Evolutionary conservation across 495 filamentous ascomycete species (phyloP), one percentile per base, ranked within the genome.

Genomic region (Darksidea phi): DNA sequence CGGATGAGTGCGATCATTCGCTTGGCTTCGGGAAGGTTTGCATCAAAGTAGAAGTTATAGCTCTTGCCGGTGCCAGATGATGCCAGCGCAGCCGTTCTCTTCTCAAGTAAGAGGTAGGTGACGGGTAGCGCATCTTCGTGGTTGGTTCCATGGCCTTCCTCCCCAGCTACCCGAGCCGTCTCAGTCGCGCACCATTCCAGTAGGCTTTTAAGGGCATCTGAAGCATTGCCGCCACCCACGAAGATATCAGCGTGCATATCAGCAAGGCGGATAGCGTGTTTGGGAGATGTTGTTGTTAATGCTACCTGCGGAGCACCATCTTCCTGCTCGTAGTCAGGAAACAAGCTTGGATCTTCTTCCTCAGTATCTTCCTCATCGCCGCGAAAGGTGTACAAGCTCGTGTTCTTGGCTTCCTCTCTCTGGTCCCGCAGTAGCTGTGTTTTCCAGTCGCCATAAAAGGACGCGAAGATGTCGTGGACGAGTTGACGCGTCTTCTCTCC

Each of bases 11-110:
- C 68, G 6, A 91, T 79, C 3, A 96, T 76, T 56, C 83, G 89
- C 48, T 84, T 82, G 2, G 86, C 84, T 76, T 97, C 89, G 1
- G 69, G 68, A 15, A 89, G 72, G 64, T 96, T 95, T 7, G 84
- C 69, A 68, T 95, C 86, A 1, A 81, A 86, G 72, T 97, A 98
- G 75, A 97, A 95, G 72, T 95, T 95, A 75, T 92, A 95, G 12
- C 76, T 72, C 68, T 70, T 20, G 54, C 63, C 45, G 48, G 70
- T 36, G 12, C 65, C 43, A 13, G 69, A 69, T 24, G 78, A 72
- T 18, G 71, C 73, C 21, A 94, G 71, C 24, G 78, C 76, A 67
- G 83, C 78, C 41, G 82, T 67, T 51, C 79, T 76, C 48, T 81
- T 75, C 24, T 84, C 80, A 7, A 96, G 75, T 20, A 47, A 50